Evolutionary conservation across 2,329 filamentous ascomycete genomes (phyloP), one percentile per base, ranked within the genome.

Genomic region (Lecanicillium sp.): DNA sequence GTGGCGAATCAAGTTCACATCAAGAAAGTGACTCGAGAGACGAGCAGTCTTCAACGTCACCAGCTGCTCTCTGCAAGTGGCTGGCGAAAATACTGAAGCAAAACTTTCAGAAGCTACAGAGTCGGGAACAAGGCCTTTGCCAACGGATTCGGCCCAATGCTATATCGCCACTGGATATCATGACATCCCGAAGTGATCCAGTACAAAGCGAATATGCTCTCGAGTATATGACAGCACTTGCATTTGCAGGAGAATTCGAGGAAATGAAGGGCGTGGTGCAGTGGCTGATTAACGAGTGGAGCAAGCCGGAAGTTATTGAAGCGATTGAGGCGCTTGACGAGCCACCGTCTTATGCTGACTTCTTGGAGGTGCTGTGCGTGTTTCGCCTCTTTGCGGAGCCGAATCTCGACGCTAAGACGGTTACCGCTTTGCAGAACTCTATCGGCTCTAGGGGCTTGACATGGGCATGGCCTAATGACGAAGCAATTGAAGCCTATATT

Each of bases 211-310:
- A 52, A 77, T 46, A 59, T 12, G 57, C 51, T 2, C 75, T 83
- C 48, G 62, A 65, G 3, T 83, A 84, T 51, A 68, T 87, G 53
- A 69, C 78, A 33, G 68, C 75, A 1, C 61, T 87, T 16, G 81
- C 74, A 1, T 68, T 72, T 37, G 56, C 78, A n/a, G 71, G 70
- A 27, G 76, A 85, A 46, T 65, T 67, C 35, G 59, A 70, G 3
- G 75, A 71, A 35, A 75, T 86, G 53, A 65, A 71, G 5, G 61
- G 60, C 4, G 57, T 80, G 5, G 57, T 81, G 12, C 55, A 60
- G 20, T 88, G 80, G 79, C 71, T 82, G 46, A 57, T 72, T 1
- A 47, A 57, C 17, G 58, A 77, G 46, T 69, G 69, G 58, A 51
- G 54, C 5, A 54, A 53, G 16, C 39, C 51, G 18, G 51, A 53